phyloP scores from a whole-genome alignment of 2,329 filamentous ascomycete species.

The Fusarium devonianum region DNA sequence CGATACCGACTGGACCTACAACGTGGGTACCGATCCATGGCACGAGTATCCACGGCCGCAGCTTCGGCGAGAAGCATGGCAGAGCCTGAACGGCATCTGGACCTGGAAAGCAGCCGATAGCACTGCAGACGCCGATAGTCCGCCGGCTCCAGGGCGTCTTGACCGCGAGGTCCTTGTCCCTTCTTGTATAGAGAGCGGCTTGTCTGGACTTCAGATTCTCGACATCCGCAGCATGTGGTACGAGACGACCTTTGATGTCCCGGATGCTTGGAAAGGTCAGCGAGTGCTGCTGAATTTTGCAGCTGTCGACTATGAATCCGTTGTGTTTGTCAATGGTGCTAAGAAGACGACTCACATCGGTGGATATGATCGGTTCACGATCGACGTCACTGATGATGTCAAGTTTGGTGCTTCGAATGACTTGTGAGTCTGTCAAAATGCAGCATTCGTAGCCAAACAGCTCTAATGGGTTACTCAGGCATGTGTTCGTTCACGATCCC shows the following conservation, averaged over 20 bases:
- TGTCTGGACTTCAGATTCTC: conserved; percentile 57
- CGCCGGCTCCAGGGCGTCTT: conserved; percentile 6
- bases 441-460: background rate
- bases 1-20: conserved; percentile 60
- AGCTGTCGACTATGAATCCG: conserved; percentile 28
- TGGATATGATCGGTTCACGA: conserved; percentile 21
- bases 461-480: background rate
- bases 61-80: conserved; percentile 60
- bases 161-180: conserved; percentile 52
- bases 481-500: conserved; percentile 70
- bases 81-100: conserved; percentile 67
- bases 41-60: conserved; percentile 65
- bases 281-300: conserved; percentile 23
- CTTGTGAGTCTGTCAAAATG: background rate
- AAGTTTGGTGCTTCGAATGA: conserved; percentile 21
- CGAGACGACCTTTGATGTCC: conserved; percentile 43
- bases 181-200: conserved; percentile 53
- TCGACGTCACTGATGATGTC: conserved; percentile 15
- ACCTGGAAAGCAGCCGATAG: conserved; percentile 52
- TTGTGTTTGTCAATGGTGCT: conserved; percentile 15
- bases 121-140: conserved; percentile 19
- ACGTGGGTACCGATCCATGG: conserved; percentile 62
- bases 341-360: conserved; percentile 25
- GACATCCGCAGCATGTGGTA: conserved; percentile 57
- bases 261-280: conserved; percentile 6